Base-by-base conservation (phyloP, 2,329 filamentous ascomycete genomes). In the Scorias spongiosa region DNA sequence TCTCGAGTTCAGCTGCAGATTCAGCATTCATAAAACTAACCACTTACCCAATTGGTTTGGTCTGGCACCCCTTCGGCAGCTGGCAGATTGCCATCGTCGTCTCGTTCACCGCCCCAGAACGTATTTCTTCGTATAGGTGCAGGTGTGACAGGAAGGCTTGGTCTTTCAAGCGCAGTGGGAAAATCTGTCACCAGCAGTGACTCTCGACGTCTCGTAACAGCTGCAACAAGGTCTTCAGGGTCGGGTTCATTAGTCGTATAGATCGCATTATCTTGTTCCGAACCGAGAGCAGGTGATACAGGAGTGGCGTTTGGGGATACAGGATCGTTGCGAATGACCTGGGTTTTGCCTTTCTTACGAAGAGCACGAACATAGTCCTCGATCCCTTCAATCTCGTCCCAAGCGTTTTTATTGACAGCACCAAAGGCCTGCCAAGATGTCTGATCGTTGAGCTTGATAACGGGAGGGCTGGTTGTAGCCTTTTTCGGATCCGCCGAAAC, bases 361-460 rank as follows among this genome's bases (percentile, higher is more conserved):
- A 93, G 68, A 43, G 76, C 73, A 49, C 84, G 83, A 44, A 96
- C 84, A 59, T 95, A 98, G 49, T 76, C 75, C 55, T 85, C 80
- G 54, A 98, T 98, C 51, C 85, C 82, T 10, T 84, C 84, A 42
- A 93, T 75, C 43, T 85, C 84, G 56, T 98, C 91, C 91, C 91
- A 98, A 12, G 86, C 88, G 62, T 96, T 98, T 42, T 51, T 57
- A 42, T 71, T 76, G 40, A 78, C 74, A n/a, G 76, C 70, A 32
- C 48, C 52, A 60, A 82, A 94, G 40, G 72, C 72, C 49, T 77
- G 74, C 84, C 84, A 93, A 15, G 78, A 73, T 54, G 80, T 71
- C 41, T 74, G 66, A 32, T 70, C 57, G 17, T 63, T 65, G 45
- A 67, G 52, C 39, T 63, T 63, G 46, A 71, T 64, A 26, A 66